A percentile compares a stretch with the other conserved stretches of the same genome.
Evolutionary conservation across 352 stramenopile species (phyloP).

Genomic region (Phytophthora citricola): DNA sequence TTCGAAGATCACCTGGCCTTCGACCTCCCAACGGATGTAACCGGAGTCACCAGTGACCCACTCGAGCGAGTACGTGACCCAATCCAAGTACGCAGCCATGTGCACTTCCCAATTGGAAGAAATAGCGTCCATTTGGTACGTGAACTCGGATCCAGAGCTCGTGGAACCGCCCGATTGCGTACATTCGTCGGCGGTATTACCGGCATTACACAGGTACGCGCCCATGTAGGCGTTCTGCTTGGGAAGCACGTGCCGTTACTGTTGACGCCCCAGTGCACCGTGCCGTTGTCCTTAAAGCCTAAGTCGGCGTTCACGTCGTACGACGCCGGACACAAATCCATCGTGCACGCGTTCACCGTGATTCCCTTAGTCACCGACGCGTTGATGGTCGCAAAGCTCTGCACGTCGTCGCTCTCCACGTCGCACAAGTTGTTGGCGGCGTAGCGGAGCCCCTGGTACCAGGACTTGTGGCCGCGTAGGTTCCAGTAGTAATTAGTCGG

Average conservation of each 20-base stretch:
- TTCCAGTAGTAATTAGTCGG: slow-evolving; percentile 51
- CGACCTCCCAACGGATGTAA: slow-evolving; percentile 72
- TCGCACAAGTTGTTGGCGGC: slow-evolving; percentile 65
- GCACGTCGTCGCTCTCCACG: slow-evolving; percentile 23
- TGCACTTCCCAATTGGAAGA: slow-evolving; percentile 88
- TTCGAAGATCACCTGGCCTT: slow-evolving; percentile 88
- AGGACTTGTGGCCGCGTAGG: slow-evolving; percentile 65
- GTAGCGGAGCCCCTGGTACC: slow-evolving; percentile 77
- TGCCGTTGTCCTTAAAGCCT: slow-evolving; percentile 44
- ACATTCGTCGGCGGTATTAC: slow-evolving; percentile 41
- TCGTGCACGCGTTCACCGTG: slow-evolving; percentile 58
- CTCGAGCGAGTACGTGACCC: slow-evolving; percentile 62
- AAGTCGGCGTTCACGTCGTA: slow-evolving; percentile 66
- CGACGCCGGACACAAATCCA: slow-evolving; percentile 60
- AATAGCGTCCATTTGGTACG: slow-evolving; percentile 92
- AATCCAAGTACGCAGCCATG: slow-evolving; percentile 79
- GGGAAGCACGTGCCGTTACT: slow-evolving; percentile 54
- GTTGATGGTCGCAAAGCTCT: slow-evolving; percentile 54
- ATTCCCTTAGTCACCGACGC: slow-evolving; percentile 50
- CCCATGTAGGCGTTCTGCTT: slow-evolving; percentile 60
- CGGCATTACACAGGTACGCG: slow-evolving; percentile 54
- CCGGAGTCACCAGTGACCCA: slow-evolving; percentile 55
- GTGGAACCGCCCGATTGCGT: slow-evolving; percentile 33
- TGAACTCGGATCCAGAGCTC: slow-evolving; percentile 36
- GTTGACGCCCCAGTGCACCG: slow-evolving; percentile 53